A percentile compares a stretch with the other conserved stretches of the same genome.
phyloP scores from a whole-genome alignment of 306 rosid genomes.

The Malus domestica region DNA sequence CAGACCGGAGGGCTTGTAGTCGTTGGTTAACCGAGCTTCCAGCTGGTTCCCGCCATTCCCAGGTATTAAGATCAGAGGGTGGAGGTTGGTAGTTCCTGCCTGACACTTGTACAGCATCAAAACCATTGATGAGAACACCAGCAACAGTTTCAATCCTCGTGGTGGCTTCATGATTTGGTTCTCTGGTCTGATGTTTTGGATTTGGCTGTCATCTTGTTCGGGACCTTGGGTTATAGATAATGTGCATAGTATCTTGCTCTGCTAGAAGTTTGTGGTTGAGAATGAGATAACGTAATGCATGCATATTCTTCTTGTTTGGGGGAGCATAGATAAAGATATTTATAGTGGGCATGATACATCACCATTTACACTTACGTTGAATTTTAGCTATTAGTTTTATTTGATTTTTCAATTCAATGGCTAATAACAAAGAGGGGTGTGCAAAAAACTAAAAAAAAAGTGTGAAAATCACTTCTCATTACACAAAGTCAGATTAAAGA shows the following conservation, averaged over 20 bases:
- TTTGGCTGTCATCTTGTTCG: neutral
- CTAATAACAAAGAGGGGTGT: too few relatives aligned
- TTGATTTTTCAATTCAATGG: too few relatives aligned
- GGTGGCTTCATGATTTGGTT: conserved; percentile 18
- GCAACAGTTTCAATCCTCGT: neutral
- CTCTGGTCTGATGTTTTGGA: neutral
- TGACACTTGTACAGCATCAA: conserved; percentile 44
- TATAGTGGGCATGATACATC: too few relatives aligned
- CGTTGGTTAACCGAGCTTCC: conserved; percentile 49
- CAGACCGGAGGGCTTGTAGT: conserved; percentile 48
- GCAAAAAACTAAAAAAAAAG: too few relatives aligned
- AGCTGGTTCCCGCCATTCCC: conserved; percentile 90
- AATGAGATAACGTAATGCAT: neutral
- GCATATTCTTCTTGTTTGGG: too few relatives aligned
- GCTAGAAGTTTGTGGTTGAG: neutral
- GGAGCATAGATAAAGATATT: neutral
- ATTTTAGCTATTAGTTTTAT: too few relatives aligned
- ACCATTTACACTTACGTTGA: too few relatives aligned
- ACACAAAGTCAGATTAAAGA: too few relatives aligned
- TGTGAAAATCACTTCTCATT: too few relatives aligned
- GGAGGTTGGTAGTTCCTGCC: conserved; percentile 27
- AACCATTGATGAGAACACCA: conserved; percentile 12
- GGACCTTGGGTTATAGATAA: neutral
- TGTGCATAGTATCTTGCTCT: neutral
- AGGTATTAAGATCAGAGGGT: conserved; percentile 71